Evolutionary conservation across 2,329 filamentous ascomycete species (phyloP), one percentile per base, ranked within the genome.

Genomic region (Ascochyta rabiei): DNA sequence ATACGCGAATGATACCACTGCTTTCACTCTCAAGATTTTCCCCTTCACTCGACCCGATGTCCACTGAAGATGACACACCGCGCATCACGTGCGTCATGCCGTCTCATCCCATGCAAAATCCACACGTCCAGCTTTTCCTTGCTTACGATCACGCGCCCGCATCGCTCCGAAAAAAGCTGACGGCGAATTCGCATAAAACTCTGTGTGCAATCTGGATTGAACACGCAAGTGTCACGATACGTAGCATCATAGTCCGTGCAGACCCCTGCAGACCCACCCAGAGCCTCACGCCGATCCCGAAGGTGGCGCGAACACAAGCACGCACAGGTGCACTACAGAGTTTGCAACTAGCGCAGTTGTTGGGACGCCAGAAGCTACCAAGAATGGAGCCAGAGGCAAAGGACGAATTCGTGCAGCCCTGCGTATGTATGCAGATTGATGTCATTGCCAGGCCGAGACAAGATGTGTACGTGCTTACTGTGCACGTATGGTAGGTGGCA

Each of bases 261-360:
- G 28, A 18, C 39, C 44, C 50, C 9, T 18, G 26, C 28, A 21
- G 52, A 45, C 46, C 52, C 52, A 55, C 52, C 52, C 37, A 46
- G 46, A 49, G 52, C 52, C 52, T 55, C 52, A 55, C 19, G 52
- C 40, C 52, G 52, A 55, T 55, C 52, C 40, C 16, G 35, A 46
- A 21, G 21, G 52, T 55, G 52, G 52, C 52, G 52, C 46, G 46
- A 49, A 26, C 37, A 37, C 46, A 30, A 45, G 30, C 40, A 46
- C 23, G 33, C 33, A 44, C 38, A 33, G 34, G 33, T 49, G 40
- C 30, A 37, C 8, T 26, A 28, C 23, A 28, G 10, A 21, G 13
- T 4, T 15, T 19, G 12, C 12, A 15, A 23, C 40, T 40, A 40
- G 16, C 49, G 16, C 37, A 19, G 1, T 16, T 48, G 21, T 49